Percentiles rank a stretch among this genome's conserved stretches.
Evolutionary conservation across 495 filamentous ascomycete genomes (phyloP).

Genomic region (Lasiosphaeria ovina): DNA sequence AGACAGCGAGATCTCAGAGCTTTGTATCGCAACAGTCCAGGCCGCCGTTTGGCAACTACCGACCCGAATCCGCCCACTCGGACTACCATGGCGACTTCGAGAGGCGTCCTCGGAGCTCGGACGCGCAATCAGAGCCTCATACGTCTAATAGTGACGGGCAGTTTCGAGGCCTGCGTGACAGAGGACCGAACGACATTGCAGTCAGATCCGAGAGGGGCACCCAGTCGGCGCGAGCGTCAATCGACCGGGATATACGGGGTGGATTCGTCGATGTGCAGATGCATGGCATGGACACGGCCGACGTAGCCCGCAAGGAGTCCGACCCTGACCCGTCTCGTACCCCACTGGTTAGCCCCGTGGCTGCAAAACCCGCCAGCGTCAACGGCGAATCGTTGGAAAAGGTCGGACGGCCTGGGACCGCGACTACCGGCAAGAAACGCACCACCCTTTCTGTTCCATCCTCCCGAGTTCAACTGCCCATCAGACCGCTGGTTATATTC

Average conservation of each 20-base stretch:
- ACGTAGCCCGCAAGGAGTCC: conserved; percentile 11
- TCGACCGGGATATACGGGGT: conserved; percentile 33
- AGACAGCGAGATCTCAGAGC: conserved; percentile 41
- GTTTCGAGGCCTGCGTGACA: conserved; percentile 30
- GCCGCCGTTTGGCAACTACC: conserved; percentile 30
- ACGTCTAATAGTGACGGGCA: conserved; percentile 29
- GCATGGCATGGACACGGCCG: conserved; percentile 15
- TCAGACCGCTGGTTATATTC: conserved; percentile 25
- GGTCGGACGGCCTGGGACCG: not conserved
- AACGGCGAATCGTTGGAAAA: not conserved
- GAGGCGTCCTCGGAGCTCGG: conserved; percentile 45
- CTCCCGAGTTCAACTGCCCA: conserved; percentile 26
- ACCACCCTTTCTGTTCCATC: conserved; percentile 17
- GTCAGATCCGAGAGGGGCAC: conserved; percentile 37
- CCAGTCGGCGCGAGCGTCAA: conserved; percentile 39
- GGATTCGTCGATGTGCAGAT: conserved; percentile 22
- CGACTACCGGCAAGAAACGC: conserved; percentile 12
- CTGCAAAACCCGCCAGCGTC: conserved; percentile 2
- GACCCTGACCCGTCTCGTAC: not conserved
- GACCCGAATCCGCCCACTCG: conserved; percentile 35
- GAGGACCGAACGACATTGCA: conserved; percentile 34
- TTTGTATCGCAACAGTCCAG: conserved; percentile 40
- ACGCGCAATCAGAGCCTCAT: conserved; percentile 41
- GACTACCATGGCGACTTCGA: conserved; percentile 43
- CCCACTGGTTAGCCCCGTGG: conserved; percentile 3